Evolutionary conservation across 306 rosid genomes (phyloP).

Genomic region (Vigna angularis): DNA sequence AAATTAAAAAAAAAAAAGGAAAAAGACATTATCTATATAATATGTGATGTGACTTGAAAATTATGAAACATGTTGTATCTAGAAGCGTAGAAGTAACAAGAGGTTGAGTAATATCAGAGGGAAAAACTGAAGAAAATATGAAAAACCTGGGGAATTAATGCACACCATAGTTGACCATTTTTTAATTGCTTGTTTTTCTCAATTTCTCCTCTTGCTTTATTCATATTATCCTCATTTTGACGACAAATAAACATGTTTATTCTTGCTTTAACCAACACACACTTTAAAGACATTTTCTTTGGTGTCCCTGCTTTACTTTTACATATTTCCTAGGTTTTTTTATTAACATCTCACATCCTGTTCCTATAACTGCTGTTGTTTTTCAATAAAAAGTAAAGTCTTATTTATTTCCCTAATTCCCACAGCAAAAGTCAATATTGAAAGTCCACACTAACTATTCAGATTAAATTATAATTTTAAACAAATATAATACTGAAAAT

Average conservation of each 20-base stretch:
- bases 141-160: not conserved
- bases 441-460: not conserved
- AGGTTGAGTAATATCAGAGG: too few species aligned
- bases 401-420: not conserved
- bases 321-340: not conserved
- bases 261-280: conserved; percentile 16
- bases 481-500: not conserved
- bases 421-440: not conserved
- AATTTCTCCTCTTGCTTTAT: not conserved
- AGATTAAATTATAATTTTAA: not conserved
- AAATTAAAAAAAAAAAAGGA: too few species aligned
- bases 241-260: not conserved
- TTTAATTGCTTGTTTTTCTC: conserved; percentile 5
- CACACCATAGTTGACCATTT: conserved; percentile 4
- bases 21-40: not conserved
- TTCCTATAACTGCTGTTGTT: not conserved
- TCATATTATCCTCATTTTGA: not conserved
- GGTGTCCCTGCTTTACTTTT: not conserved
- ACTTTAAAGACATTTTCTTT: conserved; percentile 17
- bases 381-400: not conserved
- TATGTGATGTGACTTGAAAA: not conserved
- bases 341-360: not conserved
- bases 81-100: not conserved
- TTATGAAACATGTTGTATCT: not conserved
- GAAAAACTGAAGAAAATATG: not conserved